These are phyloP conservation scores for Glebionis coronaria DNA, from an alignment of 129 eudicot species.

Conservation along the genomic window DNA sequence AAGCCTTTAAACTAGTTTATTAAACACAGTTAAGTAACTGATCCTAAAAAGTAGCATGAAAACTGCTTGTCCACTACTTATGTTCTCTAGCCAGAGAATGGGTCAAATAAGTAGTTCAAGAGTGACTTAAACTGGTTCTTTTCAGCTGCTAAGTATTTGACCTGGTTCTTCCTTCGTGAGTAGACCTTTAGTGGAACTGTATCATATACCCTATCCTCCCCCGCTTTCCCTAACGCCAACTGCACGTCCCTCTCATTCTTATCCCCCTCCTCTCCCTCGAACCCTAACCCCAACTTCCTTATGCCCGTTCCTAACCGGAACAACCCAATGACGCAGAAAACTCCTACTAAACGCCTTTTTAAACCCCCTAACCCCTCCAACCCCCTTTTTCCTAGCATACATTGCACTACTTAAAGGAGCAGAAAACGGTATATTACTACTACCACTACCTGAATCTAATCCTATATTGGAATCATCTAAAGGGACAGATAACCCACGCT, in stretches of 20 bases:
- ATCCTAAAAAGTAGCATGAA: too few species aligned
- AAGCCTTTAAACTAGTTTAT: too few species aligned
- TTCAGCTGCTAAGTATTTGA: too few species aligned
- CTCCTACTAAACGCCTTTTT: constrained; percentile 66
- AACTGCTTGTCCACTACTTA: too few species aligned
- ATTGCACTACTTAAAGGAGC: constrained; percentile 69
- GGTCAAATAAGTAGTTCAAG: too few species aligned
- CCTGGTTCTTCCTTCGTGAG: too few species aligned
- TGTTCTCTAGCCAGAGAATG: too few species aligned
- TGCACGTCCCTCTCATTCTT: constrained; percentile 61
- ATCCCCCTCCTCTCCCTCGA: constrained; percentile 19
- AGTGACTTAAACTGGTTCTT: too few species aligned
- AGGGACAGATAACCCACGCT: constrained; percentile 85
- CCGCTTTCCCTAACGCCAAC: constrained; percentile 98
- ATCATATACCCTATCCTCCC: constrained; percentile 99
- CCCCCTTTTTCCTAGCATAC: constrained; percentile 62
- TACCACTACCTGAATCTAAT: too few species aligned
- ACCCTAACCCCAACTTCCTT: constrained; percentile 34
- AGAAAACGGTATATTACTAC: constrained; percentile 52
- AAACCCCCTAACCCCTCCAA: constrained; percentile 59
- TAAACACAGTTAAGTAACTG: too few species aligned
- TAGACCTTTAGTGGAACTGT: too few species aligned
- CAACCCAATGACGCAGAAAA: constrained; percentile 84
- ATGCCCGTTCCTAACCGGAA: constrained; percentile 51
- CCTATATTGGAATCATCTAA: too few species aligned